Conservation (phyloP, 495 filamentous ascomycete species). For the Viridothelium virens region DNA sequence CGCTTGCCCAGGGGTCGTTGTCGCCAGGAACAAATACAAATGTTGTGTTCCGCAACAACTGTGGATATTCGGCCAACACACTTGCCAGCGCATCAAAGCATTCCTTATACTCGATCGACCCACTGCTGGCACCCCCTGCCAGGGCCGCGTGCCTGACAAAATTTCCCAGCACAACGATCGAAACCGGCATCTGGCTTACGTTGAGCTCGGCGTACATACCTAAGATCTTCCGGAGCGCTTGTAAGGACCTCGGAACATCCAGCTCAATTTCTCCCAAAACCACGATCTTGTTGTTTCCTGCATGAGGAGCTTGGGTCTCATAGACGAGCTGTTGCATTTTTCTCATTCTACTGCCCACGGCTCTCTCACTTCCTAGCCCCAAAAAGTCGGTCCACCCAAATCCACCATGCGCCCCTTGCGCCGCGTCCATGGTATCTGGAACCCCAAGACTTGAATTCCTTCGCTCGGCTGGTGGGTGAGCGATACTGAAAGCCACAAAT, state of each 20-base stretch:
- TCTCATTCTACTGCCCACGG: conserved; percentile 73
- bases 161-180: conserved; percentile 75
- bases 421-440: conserved; percentile 35
- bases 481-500: conserved; percentile 82
- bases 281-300: conserved; percentile 48
- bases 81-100: conserved; percentile 80
- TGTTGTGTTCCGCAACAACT: conserved; percentile 65
- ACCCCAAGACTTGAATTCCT: conserved; percentile 70
- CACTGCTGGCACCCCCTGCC: conserved; percentile 56
- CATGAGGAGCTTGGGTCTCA: conserved; percentile 31
- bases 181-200: conserved; percentile 60
- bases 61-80: conserved; percentile 77
- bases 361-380: conserved; percentile 82
- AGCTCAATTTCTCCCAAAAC: conserved; percentile 78
- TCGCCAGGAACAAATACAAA: conserved; percentile 93
- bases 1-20: conserved; percentile 87
- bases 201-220: conserved; percentile 55
- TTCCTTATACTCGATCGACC: conserved; percentile 89
- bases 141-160: conserved; percentile 70
- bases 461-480: conserved; percentile 82
- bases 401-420: conserved; percentile 54
- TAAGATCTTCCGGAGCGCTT: conserved; percentile 70
- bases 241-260: conserved; percentile 66
- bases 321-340: conserved; percentile 46
- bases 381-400: conserved; percentile 98